Conservation (phyloP, 2,329 filamentous ascomycete genomes). For the Davidsoniella australis region DNA sequence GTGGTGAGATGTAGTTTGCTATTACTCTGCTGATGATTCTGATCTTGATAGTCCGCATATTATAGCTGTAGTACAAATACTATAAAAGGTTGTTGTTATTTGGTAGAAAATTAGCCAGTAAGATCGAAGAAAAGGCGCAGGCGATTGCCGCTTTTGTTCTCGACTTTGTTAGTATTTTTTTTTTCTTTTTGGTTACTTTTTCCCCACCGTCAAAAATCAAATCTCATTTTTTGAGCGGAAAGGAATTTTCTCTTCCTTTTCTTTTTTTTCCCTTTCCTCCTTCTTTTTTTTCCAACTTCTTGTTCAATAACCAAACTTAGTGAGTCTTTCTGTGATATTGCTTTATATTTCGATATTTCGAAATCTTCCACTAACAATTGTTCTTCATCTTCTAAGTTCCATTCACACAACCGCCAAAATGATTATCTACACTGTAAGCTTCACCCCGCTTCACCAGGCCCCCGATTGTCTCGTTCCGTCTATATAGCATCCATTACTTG, state of each 20-base stretch:
- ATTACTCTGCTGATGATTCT: too few relatives aligned
- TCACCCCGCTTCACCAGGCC: background rate
- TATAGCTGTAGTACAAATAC: too few relatives aligned
- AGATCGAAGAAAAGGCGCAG: background rate
- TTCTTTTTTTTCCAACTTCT: constrained; percentile 14
- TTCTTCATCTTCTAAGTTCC: constrained; percentile 2
- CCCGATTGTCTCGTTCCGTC: background rate
- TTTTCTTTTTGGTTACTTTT: background rate
- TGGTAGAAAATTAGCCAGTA: too few relatives aligned
- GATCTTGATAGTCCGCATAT: too few relatives aligned
- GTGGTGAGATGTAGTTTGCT: too few relatives aligned
- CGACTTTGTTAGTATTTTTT: too few relatives aligned
- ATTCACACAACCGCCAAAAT: constrained; percentile 35
- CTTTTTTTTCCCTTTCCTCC: constrained; percentile 12
- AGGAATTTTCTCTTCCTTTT: constrained; percentile 4
- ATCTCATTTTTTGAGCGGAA: background rate
- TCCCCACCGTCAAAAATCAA: constrained; percentile 7
- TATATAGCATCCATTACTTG: too few relatives aligned
- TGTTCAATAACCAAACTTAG: constrained; percentile 2
- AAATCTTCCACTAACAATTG: background rate
- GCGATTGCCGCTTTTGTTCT: background rate
- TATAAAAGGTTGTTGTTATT: too few relatives aligned
- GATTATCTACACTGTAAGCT: constrained; percentile 54
- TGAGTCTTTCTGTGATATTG: constrained; percentile 4
- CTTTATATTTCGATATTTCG: constrained; percentile 3